phyloP scores from a whole-genome alignment of 768 basidiomycete species.

The Rossbeevera mucosa region DNA sequence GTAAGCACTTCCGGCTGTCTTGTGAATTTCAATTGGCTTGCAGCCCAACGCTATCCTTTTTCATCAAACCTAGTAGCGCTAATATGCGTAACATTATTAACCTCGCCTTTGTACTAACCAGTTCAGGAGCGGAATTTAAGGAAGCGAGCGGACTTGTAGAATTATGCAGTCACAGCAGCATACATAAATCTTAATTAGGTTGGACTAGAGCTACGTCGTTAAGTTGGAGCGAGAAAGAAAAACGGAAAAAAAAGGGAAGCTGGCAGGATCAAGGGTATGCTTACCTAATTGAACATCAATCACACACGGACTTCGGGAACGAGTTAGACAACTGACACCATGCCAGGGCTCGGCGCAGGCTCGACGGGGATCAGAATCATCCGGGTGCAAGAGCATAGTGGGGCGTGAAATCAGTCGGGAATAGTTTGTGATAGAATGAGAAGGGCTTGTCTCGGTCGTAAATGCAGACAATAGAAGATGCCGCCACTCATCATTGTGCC shows the following conservation, averaged over 20 bases:
- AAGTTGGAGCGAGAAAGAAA: constrained; percentile 19
- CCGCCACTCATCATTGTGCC: constrained; percentile 1
- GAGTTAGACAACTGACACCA: constrained; percentile 12
- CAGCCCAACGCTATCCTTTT: neutral
- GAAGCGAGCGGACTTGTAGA: constrained; percentile 17
- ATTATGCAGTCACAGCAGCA: constrained; percentile 9
- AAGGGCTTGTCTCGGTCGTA: constrained; percentile 12
- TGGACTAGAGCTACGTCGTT: constrained; percentile 11
- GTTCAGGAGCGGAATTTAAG: neutral
- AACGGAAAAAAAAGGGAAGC: constrained; percentile 28
- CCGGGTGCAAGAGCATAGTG: constrained; percentile 3
- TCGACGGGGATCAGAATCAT: constrained; percentile 18
- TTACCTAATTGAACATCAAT: constrained; percentile 23
- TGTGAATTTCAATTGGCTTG: neutral
- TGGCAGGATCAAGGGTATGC: constrained; percentile 1
- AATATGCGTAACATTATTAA: neutral
- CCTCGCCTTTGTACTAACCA: neutral
- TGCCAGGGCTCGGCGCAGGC: constrained; percentile 22
- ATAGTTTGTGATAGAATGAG: neutral
- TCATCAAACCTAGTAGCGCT: neutral
- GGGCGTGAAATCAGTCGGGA: constrained; percentile 11
- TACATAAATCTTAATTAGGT: constrained; percentile 9
- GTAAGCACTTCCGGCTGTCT: neutral
- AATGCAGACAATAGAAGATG: constrained; percentile 5
- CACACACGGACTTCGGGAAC: neutral